Percentiles rank a stretch among this genome's conserved stretches.
These are phyloP conservation scores for Cyphellophora europaea DNA, from an alignment of 2,329 filamentous ascomycete species.

Conservation along the genomic window DNA sequence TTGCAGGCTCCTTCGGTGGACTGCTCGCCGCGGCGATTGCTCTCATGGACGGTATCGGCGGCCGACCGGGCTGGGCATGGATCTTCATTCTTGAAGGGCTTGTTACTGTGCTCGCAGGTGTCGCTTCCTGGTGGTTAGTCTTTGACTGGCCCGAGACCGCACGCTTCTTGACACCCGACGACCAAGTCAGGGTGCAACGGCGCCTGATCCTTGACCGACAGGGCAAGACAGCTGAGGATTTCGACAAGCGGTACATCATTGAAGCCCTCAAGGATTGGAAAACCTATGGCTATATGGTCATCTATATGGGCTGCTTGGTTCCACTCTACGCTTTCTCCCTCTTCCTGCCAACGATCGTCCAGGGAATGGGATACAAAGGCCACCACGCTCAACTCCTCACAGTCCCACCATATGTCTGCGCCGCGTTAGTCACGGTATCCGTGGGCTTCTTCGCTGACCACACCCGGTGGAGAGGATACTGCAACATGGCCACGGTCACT, in stretches of 20 bases:
- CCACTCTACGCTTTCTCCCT: constrained; percentile 50
- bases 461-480: constrained; percentile 34
- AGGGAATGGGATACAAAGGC: constrained; percentile 25
- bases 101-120: constrained; percentile 26
- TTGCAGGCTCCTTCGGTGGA: constrained; percentile 44
- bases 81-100: constrained; percentile 38
- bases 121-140: constrained; percentile 36
- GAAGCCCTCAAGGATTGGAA: constrained; percentile 40
- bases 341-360: constrained; percentile 45
- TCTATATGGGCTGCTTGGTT: constrained; percentile 42
- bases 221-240: constrained; percentile 32
- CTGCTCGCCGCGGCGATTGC: constrained; percentile 43
- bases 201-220: constrained; percentile 29
- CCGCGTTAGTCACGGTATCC: constrained; percentile 56
- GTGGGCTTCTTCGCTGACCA: constrained; percentile 71
- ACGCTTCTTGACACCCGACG: constrained; percentile 33
- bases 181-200: constrained; percentile 27
- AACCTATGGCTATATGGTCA: constrained; percentile 33
- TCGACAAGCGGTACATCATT: constrained; percentile 40
- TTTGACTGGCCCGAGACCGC: constrained; percentile 42
- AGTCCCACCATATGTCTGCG: constrained; percentile 61
- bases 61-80: constrained; percentile 37
- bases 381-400: constrained; percentile 50
- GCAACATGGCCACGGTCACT: constrained; percentile 62
- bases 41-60: constrained; percentile 27